Evolutionary conservation across 345 rosid genomes (phyloP), one percentile per base, ranked within the genome.

Genomic region (Bruguiera parviflora): DNA sequence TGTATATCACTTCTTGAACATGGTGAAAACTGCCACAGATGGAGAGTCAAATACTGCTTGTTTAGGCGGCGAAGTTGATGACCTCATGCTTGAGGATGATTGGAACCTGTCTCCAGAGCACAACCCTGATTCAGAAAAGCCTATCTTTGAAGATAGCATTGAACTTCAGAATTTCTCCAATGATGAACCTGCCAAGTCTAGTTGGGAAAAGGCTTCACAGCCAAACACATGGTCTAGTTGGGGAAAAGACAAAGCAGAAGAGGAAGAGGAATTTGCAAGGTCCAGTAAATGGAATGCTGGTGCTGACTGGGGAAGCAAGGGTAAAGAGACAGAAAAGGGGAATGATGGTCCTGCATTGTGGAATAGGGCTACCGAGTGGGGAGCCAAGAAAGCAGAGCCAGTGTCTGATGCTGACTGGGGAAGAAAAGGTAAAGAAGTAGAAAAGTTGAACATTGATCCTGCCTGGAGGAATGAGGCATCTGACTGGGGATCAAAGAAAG

Each of bases 71-170:
- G 98, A 94, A 58, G 83, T 89, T 63, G 96, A 89, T 56, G 84
- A 83, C 46, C 73, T 84, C 20, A 64, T 83, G 60, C 68, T 76
- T 24, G 91, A 84, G 39, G 83, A 83, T 39, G 98, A 86, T 35
- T 88, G 92, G 87, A 82, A 74, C 65, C 79, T 77, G 62, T 92
- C 99, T 8, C 99, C 98, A 0, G 97, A 86, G 70, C 85, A 76
- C 39, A 77, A 77, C 67, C n/a, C 77, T 61, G 80, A 77, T 79
- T 66, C 72, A 57, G 92, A 79, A 33, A 85, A 83, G 79, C 89
- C 81, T 24, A 59, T 58, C 61, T 92, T 95, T 75, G 99, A 87
- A 63, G 98, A 95, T 28, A 70, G 80, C 60, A 83, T 65, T 20
- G 86, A 86, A 51, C 77, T 81, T 68, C 61, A 80, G 27, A 65